These are phyloP conservation scores for Stipa capillata DNA, from an alignment of 176 grass and related monocot species.

Conservation along the genomic window DNA sequence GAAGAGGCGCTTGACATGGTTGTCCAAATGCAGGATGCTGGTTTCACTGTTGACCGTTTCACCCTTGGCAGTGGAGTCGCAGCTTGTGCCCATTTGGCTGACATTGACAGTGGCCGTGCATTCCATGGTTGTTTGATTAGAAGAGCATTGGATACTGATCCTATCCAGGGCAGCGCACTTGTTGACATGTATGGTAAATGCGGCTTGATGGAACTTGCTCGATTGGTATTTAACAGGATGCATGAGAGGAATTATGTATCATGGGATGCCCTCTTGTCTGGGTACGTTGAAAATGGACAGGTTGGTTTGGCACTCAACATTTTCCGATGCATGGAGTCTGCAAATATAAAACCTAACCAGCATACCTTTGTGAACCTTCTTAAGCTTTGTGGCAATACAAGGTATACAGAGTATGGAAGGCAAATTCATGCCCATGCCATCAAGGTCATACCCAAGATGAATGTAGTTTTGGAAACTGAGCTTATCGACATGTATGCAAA, in stretches of 20 bases:
- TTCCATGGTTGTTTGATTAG: conserved; percentile 52
- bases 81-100: conserved; percentile 46
- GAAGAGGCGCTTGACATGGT: conserved; percentile 41
- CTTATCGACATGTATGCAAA: conserved; percentile 59
- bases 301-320: conserved; percentile 30
- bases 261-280: conserved; percentile 54
- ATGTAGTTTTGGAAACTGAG: conserved; percentile 48
- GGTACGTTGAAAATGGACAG: conserved; percentile 39
- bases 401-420: conserved; percentile 34
- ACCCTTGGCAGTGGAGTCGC: conserved; percentile 41
- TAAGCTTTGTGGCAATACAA: conserved; percentile 30
- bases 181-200: conserved; percentile 52
- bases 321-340: conserved; percentile 32
- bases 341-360: conserved; percentile 42
- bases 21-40: conserved; percentile 36
- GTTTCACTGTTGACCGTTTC: conserved; percentile 40
- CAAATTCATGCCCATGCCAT: conserved; percentile 41
- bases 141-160: conserved; percentile 51
- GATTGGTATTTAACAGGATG: conserved; percentile 31
- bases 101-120: conserved; percentile 23
- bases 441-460: conserved; percentile 34
- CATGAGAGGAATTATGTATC: conserved; percentile 45
- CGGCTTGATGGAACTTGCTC: conserved; percentile 25
- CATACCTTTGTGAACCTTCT: conserved; percentile 46
- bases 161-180: conserved; percentile 33